Evolutionary conservation across 2,329 filamentous ascomycete species (phyloP).

Genomic region (Orbilia ellipsospora): DNA sequence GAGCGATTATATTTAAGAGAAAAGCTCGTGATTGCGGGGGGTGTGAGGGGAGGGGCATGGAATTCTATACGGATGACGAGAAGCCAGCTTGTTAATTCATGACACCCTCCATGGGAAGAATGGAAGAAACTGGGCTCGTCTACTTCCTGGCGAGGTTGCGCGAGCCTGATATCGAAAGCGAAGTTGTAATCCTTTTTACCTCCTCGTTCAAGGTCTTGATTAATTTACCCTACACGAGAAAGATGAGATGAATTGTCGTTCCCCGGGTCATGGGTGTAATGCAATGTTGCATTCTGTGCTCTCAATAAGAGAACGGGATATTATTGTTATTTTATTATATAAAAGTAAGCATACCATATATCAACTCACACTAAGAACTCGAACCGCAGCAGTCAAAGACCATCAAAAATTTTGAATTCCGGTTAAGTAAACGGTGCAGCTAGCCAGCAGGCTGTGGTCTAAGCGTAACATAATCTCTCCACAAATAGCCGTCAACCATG

Average conservation of each 20-base stretch:
- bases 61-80: conserved; percentile 39
- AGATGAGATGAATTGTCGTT: conserved; percentile 44
- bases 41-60: conserved; percentile 38
- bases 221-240: conserved; percentile 23
- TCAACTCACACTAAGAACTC: conserved; percentile 23
- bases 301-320: conserved; percentile 49
- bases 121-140: conserved; percentile 49
- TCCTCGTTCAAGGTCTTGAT: conserved; percentile 12
- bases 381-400: conserved; percentile 14
- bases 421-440: conserved; percentile 44
- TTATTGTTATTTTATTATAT: conserved; percentile 16
- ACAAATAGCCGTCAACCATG: conserved; percentile 54
- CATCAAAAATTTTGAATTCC: conserved; percentile 39
- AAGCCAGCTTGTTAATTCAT: conserved; percentile 32
- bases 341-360: conserved; percentile 23
- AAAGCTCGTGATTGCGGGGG: conserved; percentile 50
- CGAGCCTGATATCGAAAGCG: conserved; percentile 42
- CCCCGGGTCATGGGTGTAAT: conserved; percentile 45
- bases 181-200: neutral
- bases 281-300: conserved; percentile 34
- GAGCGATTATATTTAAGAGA: conserved; percentile 46
- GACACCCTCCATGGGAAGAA: conserved; percentile 24
- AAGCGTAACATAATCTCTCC: conserved; percentile 42
- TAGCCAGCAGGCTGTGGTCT: conserved; percentile 49
- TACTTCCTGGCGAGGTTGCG: conserved; percentile 49